Conservation (phyloP, 75 land plant genomes). For the Pinus taeda region DNA sequence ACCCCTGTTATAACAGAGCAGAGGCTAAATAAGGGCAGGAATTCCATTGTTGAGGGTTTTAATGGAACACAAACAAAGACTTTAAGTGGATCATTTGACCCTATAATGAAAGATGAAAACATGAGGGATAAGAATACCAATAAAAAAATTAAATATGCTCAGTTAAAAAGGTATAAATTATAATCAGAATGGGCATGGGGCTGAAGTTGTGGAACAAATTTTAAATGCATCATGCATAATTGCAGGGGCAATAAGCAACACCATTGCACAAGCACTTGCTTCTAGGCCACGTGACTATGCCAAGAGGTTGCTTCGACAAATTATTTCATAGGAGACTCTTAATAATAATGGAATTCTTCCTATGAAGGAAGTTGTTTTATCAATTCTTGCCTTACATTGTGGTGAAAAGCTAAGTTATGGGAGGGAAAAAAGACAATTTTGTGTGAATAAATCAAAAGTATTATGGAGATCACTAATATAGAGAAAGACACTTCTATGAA, state of each 20-base stretch:
- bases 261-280: constrained; percentile 1
- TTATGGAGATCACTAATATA: neutral
- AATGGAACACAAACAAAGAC: no score
- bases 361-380: constrained; percentile 4
- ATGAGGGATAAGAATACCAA: neutral
- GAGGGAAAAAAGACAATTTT: neutral
- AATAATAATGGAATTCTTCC: neutral
- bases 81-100: neutral
- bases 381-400: neutral
- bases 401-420: neutral
- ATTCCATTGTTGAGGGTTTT: neutral
- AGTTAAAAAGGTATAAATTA: neutral
- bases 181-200: neutral
- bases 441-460: neutral
- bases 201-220: neutral
- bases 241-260: neutral
- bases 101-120: neutral
- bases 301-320: neutral
- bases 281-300: neutral
- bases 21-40: no score
- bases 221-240: neutral
- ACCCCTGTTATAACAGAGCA: neutral
- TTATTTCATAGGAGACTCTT: neutral
- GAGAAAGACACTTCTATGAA: constrained; percentile 1
- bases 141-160: neutral